A percentile compares a stretch with the other conserved stretches of the same genome.
These are phyloP conservation scores for Aspergillus cristatus DNA, from an alignment of 495 filamentous ascomycete genomes.

Conservation along the genomic window DNA sequence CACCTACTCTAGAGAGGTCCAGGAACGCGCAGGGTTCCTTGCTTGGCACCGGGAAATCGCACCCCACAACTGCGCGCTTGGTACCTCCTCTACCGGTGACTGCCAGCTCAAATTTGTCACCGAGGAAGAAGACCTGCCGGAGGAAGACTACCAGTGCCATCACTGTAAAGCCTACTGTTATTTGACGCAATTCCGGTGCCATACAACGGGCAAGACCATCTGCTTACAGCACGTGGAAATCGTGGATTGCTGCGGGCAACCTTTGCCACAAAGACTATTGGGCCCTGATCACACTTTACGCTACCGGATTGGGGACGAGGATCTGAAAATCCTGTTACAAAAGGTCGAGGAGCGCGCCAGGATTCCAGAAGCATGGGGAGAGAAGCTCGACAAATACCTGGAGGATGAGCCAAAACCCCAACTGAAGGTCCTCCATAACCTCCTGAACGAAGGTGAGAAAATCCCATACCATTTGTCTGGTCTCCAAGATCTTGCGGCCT, in stretches of 20 bases:
- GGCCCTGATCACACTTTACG: slow-evolving; percentile 58
- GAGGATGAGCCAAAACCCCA: slow-evolving; percentile 75
- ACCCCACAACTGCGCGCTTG: slow-evolving; percentile 39
- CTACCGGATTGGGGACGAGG: slow-evolving; percentile 68
- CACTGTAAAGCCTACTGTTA: slow-evolving; percentile 92
- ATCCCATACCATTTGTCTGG: slow-evolving; percentile 89
- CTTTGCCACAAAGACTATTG: slow-evolving; percentile 48
- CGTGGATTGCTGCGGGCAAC: slow-evolving; percentile 66
- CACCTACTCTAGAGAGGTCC: slow-evolving; percentile 62
- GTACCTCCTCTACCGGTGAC: slow-evolving; percentile 18
- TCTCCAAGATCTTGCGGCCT: slow-evolving; percentile 70
- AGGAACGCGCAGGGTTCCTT: slow-evolving; percentile 57
- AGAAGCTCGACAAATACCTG: slow-evolving; percentile 77
- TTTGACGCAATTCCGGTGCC: slow-evolving; percentile 81
- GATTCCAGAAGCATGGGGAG: slow-evolving; percentile 80
- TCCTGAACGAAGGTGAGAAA: slow-evolving; percentile 91
- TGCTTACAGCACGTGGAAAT: slow-evolving; percentile 71
- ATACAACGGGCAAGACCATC: slow-evolving; percentile 63
- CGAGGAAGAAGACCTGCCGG: slow-evolving; percentile 66
- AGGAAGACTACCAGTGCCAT: slow-evolving; percentile 83
- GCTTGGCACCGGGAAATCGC: slow-evolving; percentile 50
- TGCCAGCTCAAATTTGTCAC: slow-evolving; percentile 39
- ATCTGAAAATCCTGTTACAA: slow-evolving; percentile 52
- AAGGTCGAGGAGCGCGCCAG: slow-evolving; percentile 80
- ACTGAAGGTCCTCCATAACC: slow-evolving; percentile 72